phyloP scores from a whole-genome alignment of 2,329 filamentous ascomycete genomes.

The Verticillium dahliae region DNA sequence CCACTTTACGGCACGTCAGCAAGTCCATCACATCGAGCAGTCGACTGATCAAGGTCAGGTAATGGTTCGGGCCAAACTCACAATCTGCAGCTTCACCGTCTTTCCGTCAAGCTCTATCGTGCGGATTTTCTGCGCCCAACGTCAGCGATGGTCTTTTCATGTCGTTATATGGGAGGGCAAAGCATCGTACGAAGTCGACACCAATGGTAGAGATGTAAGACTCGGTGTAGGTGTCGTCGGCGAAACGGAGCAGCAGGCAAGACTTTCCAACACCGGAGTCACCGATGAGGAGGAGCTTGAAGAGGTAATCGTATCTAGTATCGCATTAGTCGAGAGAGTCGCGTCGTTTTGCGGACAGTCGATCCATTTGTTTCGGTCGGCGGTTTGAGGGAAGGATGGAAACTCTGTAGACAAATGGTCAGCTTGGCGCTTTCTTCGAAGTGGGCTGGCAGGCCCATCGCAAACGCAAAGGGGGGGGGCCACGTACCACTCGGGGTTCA shows the following conservation, averaged over 20 bases:
- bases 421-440: slow-evolving; percentile 7
- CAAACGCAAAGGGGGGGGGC: slow-evolving; percentile 10
- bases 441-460: slow-evolving; percentile 1
- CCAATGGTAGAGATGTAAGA: slow-evolving; percentile 99
- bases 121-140: slow-evolving; percentile 78
- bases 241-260: slow-evolving; percentile 94
- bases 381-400: not conserved
- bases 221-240: slow-evolving; percentile 98
- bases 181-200: slow-evolving; percentile 81
- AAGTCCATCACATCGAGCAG: not conserved
- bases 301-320: slow-evolving; percentile 98
- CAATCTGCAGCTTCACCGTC: slow-evolving; percentile 99
- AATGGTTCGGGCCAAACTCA: slow-evolving; percentile 41
- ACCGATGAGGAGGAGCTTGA: slow-evolving; percentile 99
- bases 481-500: slow-evolving; percentile 91
- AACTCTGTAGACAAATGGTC: slow-evolving; percentile 9
- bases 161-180: not conserved
- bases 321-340: slow-evolving; percentile 15
- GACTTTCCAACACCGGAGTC: slow-evolving; percentile 99
- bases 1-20: slow-evolving; percentile 59
- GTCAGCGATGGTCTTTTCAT: slow-evolving; percentile 4
- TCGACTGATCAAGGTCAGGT: not conserved
- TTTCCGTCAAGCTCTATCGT: slow-evolving; percentile 99
- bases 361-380: not conserved
- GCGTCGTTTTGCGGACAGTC: not conserved